Conservation (phyloP, 1,139 yeast genomes). For the Taphrina sp. region DNA sequence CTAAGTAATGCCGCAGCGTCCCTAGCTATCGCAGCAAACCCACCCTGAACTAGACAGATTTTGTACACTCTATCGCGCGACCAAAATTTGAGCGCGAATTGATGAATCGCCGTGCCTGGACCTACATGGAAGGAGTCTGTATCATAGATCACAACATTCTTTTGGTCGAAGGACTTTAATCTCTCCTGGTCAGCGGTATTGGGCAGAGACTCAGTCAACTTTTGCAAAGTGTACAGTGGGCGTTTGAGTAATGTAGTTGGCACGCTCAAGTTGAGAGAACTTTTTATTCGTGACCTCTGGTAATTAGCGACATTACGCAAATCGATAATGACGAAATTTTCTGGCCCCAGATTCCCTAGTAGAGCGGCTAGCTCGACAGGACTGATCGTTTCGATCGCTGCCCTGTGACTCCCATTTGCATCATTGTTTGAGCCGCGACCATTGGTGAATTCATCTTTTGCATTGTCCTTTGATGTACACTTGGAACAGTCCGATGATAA, state of each 20-base stretch:
- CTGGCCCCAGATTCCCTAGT: no score
- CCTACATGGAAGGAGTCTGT: constrained; percentile 32
- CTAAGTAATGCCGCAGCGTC: not conserved
- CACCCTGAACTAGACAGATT: constrained; percentile 43
- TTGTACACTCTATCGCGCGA: constrained; percentile 42
- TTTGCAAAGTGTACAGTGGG: constrained; percentile 52
- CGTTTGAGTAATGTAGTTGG: constrained; percentile 78
- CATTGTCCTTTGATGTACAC: no score
- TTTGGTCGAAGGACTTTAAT: constrained; percentile 40
- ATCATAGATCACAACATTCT: constrained; percentile 56
- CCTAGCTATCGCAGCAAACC: constrained; percentile 33
- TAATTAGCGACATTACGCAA: constrained; percentile 69
- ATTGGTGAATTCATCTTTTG: no score
- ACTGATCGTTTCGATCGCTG: no score
- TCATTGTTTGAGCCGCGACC: no score
- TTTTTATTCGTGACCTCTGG: constrained; percentile 52
- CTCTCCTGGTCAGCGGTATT: constrained; percentile 2
- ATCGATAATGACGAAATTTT: constrained; percentile 49
- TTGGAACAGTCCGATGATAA: no score
- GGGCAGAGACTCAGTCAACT: constrained; percentile 6
- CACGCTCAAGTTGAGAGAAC: constrained; percentile 66
- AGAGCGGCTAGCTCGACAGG: no score
- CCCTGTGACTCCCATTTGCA: no score
- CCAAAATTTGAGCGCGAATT: constrained; percentile 37
- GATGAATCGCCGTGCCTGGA: constrained; percentile 32